Percentiles rank a stretch among this genome's conserved stretches.
phyloP scores from a whole-genome alignment of 2,329 filamentous ascomycete species.

The Achaetomium macrosporum region DNA sequence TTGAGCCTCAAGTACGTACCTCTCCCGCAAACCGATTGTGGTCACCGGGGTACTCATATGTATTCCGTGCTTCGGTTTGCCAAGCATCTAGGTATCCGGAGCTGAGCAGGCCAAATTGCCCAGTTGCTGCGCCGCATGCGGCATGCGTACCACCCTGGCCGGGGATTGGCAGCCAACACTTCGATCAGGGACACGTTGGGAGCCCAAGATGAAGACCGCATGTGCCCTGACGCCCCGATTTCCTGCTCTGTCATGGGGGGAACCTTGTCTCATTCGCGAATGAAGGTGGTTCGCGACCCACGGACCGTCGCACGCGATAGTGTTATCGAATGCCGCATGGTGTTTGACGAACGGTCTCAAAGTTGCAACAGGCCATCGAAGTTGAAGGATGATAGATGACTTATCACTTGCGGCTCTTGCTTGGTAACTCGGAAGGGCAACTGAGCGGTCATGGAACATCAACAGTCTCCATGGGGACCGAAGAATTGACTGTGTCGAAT shows the following conservation, averaged over 20 bases:
- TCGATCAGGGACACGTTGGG: background rate
- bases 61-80: background rate
- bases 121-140: background rate
- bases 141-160: background rate
- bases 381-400: background rate
- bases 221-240: background rate
- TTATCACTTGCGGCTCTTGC: background rate
- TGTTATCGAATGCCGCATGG: background rate
- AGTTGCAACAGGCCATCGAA: too few species aligned
- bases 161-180: background rate
- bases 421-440: background rate
- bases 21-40: background rate
- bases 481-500: background rate
- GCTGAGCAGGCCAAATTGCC: constrained; percentile 4
- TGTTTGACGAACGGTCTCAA: background rate
- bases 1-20: constrained; percentile 7
- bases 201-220: background rate
- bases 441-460: background rate
- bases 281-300: background rate
- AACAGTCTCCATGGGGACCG: background rate
- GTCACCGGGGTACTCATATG: background rate
- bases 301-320: background rate
- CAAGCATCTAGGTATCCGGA: background rate
- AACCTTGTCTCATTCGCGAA: background rate
- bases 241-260: background rate